Evolutionary conservation across 169 alveolate genomes (phyloP).

Genomic region (Plasmodium adleri): DNA sequence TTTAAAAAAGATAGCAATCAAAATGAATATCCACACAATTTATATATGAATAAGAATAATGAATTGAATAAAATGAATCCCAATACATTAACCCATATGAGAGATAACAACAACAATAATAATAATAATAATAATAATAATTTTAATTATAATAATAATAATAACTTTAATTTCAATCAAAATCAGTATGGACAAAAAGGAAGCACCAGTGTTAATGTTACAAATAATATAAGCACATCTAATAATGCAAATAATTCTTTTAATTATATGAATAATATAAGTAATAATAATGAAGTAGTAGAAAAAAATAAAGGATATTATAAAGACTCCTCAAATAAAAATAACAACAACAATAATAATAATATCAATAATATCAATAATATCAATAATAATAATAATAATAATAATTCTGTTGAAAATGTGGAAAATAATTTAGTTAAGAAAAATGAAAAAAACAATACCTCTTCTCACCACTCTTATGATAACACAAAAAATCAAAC

Average conservation of each 20-base stretch:
- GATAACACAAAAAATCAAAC: slow-evolving; percentile 21
- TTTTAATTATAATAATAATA: not conserved
- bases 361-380: not conserved
- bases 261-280: not conserved
- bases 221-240: not conserved
- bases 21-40: slow-evolving; percentile 4
- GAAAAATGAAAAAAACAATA: not conserved
- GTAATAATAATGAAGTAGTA: not conserved
- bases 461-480: not conserved
- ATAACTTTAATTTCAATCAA: slow-evolving; percentile 3
- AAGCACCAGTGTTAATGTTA: not conserved
- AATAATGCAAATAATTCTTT: not conserved
- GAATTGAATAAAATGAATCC: slow-evolving; percentile 3
- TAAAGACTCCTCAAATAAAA: not conserved
- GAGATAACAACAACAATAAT: not conserved
- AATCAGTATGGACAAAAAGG: not conserved
- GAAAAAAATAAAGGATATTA: not conserved
- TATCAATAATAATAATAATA: slow-evolving; percentile 3
- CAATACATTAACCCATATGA: not conserved
- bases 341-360: not conserved
- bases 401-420: not conserved
- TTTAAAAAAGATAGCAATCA: slow-evolving; percentile 16
- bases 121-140: too few relatives aligned
- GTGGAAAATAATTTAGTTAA: slow-evolving; percentile 4
- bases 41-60: slow-evolving; percentile 29